phyloP scores from a whole-genome alignment of 352 stramenopile genomes.

The Pythium chondricola region DNA sequence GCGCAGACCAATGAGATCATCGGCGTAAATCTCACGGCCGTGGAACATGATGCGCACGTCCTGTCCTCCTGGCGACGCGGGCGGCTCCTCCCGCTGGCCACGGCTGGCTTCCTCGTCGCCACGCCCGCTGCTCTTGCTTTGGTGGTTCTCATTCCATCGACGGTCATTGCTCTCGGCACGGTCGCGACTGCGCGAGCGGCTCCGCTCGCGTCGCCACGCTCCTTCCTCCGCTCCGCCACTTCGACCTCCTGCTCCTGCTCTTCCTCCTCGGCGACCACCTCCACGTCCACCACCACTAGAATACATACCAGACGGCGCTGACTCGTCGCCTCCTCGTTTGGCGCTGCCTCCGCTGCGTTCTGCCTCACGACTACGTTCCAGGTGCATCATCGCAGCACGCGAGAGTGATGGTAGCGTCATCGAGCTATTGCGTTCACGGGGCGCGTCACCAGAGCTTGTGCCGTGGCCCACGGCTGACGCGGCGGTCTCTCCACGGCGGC shows the following conservation, averaged over 20 bases:
- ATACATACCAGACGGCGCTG: no score
- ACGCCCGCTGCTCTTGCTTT: conserved; percentile 13
- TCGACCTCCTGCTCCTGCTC: no score
- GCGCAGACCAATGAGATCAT: conserved; percentile 75
- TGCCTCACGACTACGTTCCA: conserved; percentile 6
- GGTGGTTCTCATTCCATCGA: conserved; percentile 22
- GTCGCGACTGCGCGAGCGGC: conserved; percentile 26
- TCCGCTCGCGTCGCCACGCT: conserved; percentile 22
- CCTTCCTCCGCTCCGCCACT: not conserved
- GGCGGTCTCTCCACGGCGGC: no score
- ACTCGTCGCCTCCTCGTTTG: no score
- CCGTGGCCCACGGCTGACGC: no score
- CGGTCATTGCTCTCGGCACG: conserved; percentile 11
- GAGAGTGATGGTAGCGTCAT: conserved; percentile 41
- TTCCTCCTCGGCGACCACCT: no score
- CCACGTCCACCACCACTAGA: no score
- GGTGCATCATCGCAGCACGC: conserved; percentile 31
- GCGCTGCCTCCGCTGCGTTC: not conserved
- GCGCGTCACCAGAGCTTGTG: not conserved
- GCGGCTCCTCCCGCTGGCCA: conserved; percentile 9
- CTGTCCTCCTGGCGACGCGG: conserved; percentile 24
- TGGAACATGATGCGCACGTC: conserved; percentile 69
- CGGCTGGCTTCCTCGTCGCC: conserved; percentile 14
- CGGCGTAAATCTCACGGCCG: conserved; percentile 58
- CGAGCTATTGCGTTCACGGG: conserved; percentile 12